A percentile compares a stretch with the other conserved stretches of the same genome.
phyloP scores from a whole-genome alignment of 495 filamentous ascomycete genomes.

The Penicillium tannophilum region DNA sequence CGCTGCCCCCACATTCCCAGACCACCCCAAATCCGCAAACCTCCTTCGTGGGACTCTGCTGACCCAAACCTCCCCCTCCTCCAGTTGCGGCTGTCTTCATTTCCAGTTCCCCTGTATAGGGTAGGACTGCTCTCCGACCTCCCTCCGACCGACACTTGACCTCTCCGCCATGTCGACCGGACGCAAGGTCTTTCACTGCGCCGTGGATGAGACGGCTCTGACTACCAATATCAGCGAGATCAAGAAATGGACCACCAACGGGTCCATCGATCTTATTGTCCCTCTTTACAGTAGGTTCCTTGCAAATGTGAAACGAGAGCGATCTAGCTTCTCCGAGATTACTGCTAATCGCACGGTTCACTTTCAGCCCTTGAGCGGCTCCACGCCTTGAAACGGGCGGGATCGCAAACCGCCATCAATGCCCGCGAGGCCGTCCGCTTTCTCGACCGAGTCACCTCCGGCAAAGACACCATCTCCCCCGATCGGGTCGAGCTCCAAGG shows the following conservation, averaged over 20 bases:
- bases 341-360: constrained; percentile 11
- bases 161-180: constrained; percentile 45
- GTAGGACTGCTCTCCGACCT: constrained; percentile 21
- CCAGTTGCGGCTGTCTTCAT: constrained; percentile 38
- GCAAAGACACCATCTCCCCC: constrained; percentile 51
- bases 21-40: constrained; percentile 30
- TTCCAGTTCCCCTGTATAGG: constrained; percentile 40
- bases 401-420: constrained; percentile 58
- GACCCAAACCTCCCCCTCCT: constrained; percentile 24
- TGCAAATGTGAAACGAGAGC: background rate
- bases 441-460: constrained; percentile 64
- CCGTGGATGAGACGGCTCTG: constrained; percentile 72
- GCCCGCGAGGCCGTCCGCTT: constrained; percentile 65
- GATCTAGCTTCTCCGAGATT: background rate
- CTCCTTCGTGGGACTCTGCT: constrained; percentile 38
- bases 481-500: constrained; percentile 55
- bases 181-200: constrained; percentile 71
- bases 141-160: constrained; percentile 13
- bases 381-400: constrained; percentile 58
- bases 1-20: constrained; percentile 43
- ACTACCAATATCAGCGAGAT: constrained; percentile 70
- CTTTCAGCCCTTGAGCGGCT: constrained; percentile 57
- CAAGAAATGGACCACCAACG: constrained; percentile 67
- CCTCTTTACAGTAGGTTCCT: constrained; percentile 63
- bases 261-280: constrained; percentile 65